Conservation (phyloP, 2,329 filamentous ascomycete genomes). For the Juglanconis oblonga region DNA sequence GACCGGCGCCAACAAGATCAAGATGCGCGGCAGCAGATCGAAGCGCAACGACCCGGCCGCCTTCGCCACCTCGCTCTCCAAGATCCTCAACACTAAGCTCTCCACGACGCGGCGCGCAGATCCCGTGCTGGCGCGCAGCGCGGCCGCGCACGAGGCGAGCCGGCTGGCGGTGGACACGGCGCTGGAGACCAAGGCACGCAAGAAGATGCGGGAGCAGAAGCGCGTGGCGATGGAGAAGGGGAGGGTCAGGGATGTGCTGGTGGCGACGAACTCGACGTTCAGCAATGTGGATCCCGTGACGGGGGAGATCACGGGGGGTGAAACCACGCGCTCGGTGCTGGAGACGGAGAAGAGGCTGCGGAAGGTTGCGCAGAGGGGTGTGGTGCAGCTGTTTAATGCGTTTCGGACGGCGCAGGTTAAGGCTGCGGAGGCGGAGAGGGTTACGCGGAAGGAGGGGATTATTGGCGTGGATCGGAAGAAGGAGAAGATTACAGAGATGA, state of each 20-base stretch:
- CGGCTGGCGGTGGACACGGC: slow-evolving; percentile 71
- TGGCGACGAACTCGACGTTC: slow-evolving; percentile 41
- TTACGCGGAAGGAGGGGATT: slow-evolving; percentile 67
- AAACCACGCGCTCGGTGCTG: slow-evolving; percentile 53
- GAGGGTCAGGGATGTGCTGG: slow-evolving; percentile 80
- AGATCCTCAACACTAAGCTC: slow-evolving; percentile 88
- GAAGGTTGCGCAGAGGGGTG: slow-evolving; percentile 88
- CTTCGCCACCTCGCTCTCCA: slow-evolving; percentile 89
- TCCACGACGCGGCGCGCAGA: slow-evolving; percentile 78
- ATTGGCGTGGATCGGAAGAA: slow-evolving; percentile 77
- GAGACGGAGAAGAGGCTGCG: slow-evolving; percentile 77
- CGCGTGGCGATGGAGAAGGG: slow-evolving; percentile 79
- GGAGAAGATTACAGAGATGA: slow-evolving; percentile 92
- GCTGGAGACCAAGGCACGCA: slow-evolving; percentile 77
- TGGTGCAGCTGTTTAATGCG: slow-evolving; percentile 95
- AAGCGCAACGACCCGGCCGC: slow-evolving; percentile 91
- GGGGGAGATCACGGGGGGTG: slow-evolving; percentile 34
- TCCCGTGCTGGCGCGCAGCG: slow-evolving; percentile 85
- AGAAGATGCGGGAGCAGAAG: slow-evolving; percentile 78
- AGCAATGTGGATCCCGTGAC: slow-evolving; percentile 46
- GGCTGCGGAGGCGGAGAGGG: slow-evolving; percentile 72
- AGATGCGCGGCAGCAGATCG: slow-evolving; percentile 44
- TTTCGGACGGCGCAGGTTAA: slow-evolving; percentile 90
- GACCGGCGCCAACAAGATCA: slow-evolving; percentile 35
- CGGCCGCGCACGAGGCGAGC: slow-evolving; percentile 68